phyloP scores from a whole-genome alignment of 805 yeast genomes.

The Zygotorulaspora florentina region DNA sequence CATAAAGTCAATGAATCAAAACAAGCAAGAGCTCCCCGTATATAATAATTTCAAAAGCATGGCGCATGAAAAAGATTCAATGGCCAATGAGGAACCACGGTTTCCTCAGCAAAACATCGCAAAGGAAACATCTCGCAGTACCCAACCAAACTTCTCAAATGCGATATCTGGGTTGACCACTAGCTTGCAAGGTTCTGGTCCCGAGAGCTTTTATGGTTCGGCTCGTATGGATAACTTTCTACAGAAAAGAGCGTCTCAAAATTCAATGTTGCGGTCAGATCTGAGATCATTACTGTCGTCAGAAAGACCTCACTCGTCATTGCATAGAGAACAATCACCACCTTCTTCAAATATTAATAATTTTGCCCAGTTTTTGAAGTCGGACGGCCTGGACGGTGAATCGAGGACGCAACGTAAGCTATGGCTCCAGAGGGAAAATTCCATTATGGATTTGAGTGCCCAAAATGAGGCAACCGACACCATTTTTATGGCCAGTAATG shows the following conservation, averaged over 20 bases:
- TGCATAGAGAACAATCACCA: slow-evolving; percentile 8
- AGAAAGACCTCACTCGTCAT: slow-evolving; percentile 2
- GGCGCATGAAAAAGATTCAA: not conserved
- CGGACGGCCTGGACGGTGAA: slow-evolving; percentile 41
- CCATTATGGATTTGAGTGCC: slow-evolving; percentile 51
- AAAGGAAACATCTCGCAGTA: not conserved
- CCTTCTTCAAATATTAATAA: slow-evolving; percentile 28
- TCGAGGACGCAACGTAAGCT: slow-evolving; percentile 79
- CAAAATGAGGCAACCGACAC: slow-evolving; percentile 26
- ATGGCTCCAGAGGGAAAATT: slow-evolving; percentile 78
- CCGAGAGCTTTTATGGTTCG: slow-evolving; percentile 11
- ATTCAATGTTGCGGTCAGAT: slow-evolving; percentile 11
- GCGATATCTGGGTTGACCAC: slow-evolving; percentile 34
- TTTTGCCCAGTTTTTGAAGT: slow-evolving; percentile 41
- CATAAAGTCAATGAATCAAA: not conserved
- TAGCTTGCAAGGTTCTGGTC: slow-evolving; percentile 25
- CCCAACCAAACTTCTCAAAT: slow-evolving; percentile 24
- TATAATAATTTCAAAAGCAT: slow-evolving; percentile 4
- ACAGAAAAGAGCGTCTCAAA: slow-evolving; percentile 15
- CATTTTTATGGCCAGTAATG: slow-evolving; percentile 42
- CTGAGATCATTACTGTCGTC: slow-evolving; percentile 6
- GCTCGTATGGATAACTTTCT: slow-evolving; percentile 12
- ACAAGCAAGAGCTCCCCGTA: slow-evolving; percentile 1
- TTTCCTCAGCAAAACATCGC: slow-evolving; percentile 1
- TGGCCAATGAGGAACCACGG: not conserved